Base-by-base conservation (phyloP, 2,329 filamentous ascomycete species). In the Hypoxylon sp. region DNA sequence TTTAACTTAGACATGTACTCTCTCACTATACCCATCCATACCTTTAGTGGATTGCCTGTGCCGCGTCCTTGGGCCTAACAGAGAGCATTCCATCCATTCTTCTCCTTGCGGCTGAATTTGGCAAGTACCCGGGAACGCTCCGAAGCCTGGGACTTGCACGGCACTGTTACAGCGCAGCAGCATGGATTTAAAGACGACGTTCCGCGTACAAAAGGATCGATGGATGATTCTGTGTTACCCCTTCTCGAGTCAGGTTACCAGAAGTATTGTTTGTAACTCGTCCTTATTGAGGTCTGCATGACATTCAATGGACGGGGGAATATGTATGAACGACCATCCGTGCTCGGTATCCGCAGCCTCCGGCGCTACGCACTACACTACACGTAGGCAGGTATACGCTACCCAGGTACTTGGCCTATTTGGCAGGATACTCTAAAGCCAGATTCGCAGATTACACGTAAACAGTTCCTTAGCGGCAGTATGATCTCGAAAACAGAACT, bases 51-150 rank as follows among this genome's bases (percentile, higher is more conserved):
- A 4, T 35, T 24, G 17, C 27, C 21, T 29, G 39, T 27, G 24
- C 31, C 37, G 15, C 53, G 44, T 66, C 44, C 35, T 35, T 29
- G 32, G 46, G 44, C 29, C 63, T 27, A 27, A 50, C 39, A 51
- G 53, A 62, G 3, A 44, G 66, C 67, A 69, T 69, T 69, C 67
- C 62, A 68, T 63, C 54, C 53, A 44, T 53, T 37, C 27, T 39
- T 24, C 60, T 47, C 50, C 42, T 24, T 70, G 68, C 56, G 68
- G 65, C 65, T 70, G 68, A 70, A 63, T 68, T 54, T 50, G 53
- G 56, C 24, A 60, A 62, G 35, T 58, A 50, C 48, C 61, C 55
- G 51, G 65, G 46, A 68, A 35, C 58, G 37, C 53, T 48, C 54
- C 59, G 62, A 61, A 48, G 52, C 68, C 62, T 63, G 51, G 44